Percentiles rank a stretch among this genome's conserved stretches.
Evolutionary conservation across 345 rosid species (phyloP).

Genomic region (Eucalyptus marginata): DNA sequence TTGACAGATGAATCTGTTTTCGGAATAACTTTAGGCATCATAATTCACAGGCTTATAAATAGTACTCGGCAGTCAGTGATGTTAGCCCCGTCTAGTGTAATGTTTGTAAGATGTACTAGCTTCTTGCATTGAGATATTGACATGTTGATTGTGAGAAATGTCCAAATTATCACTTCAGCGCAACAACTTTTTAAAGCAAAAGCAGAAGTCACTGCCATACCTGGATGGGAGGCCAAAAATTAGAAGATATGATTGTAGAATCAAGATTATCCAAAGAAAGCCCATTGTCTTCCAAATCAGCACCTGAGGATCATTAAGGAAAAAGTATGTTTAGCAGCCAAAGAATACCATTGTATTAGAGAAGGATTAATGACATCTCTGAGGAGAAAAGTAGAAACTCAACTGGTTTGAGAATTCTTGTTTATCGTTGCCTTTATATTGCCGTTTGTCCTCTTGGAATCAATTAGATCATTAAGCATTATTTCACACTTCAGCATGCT

Average conservation of each 20-base stretch:
- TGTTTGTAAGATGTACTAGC: neutral
- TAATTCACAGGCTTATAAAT: neutral
- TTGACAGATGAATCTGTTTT: neutral
- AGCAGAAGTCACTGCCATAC: constrained; percentile 5
- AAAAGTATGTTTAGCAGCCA: neutral
- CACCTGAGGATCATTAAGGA: constrained; percentile 13
- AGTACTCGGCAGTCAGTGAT: neutral
- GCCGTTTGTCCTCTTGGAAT: constrained; percentile 89
- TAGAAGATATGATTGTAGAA: constrained; percentile 83
- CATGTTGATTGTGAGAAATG: neutral
- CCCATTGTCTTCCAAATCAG: constrained; percentile 26
- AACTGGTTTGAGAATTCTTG: constrained; percentile 47
- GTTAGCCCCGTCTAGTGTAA: neutral
- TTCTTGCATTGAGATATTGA: neutral
- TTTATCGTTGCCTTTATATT: constrained; percentile 55
- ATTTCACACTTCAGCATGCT: constrained; percentile 99
- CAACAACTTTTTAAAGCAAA: neutral
- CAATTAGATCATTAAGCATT: constrained; percentile 93
- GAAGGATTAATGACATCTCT: neutral
- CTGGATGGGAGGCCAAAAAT: constrained; percentile 99
- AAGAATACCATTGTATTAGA: neutral
- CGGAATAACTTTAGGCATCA: neutral
- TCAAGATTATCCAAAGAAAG: constrained; percentile 48
- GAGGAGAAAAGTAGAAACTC: neutral
- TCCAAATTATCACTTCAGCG: neutral